These are phyloP conservation scores for Amborella trichopoda DNA, from an alignment of 164 flowering plant genomes.

Conservation along the genomic window DNA sequence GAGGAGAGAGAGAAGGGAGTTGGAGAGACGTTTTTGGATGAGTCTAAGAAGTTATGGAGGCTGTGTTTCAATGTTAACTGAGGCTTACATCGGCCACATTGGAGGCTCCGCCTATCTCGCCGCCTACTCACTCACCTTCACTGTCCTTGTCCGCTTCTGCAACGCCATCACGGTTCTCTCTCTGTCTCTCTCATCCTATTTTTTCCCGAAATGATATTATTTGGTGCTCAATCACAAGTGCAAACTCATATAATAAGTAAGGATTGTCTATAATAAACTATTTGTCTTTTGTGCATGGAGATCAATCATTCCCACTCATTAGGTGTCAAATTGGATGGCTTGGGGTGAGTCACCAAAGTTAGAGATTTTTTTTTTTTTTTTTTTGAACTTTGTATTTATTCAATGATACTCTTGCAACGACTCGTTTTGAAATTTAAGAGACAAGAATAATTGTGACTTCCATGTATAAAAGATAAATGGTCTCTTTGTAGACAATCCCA, in stretches of 20 bases:
- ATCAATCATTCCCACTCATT: too few relatives aligned
- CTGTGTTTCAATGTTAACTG: not conserved
- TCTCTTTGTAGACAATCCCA: not conserved
- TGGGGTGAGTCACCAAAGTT: too few relatives aligned
- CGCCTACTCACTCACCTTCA: constrained; percentile 1
- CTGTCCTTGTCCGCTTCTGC: not conserved
- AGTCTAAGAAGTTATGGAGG: constrained; percentile 6
- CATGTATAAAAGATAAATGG: not conserved
- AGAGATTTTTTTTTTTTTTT: too few relatives aligned
- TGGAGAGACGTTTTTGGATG: constrained; percentile 1
- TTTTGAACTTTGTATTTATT: too few relatives aligned
- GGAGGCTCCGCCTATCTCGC: not conserved
- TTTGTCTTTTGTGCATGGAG: not conserved
- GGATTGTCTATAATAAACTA: not conserved
- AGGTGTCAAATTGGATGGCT: too few relatives aligned
- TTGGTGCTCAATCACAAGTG: not conserved
- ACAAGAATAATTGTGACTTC: not conserved
- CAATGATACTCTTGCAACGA: too few relatives aligned
- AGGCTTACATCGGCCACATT: constrained; percentile 2
- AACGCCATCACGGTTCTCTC: constrained; percentile 2
- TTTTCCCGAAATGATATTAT: not conserved
- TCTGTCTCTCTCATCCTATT: not conserved
- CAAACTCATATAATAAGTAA: not conserved
- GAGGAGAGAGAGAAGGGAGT: too few relatives aligned
- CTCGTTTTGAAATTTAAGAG: not conserved